A percentile compares a stretch with the other conserved stretches of the same genome.
Conservation (phyloP, 495 filamentous ascomycete species). For the Penicillium canariense region DNA sequence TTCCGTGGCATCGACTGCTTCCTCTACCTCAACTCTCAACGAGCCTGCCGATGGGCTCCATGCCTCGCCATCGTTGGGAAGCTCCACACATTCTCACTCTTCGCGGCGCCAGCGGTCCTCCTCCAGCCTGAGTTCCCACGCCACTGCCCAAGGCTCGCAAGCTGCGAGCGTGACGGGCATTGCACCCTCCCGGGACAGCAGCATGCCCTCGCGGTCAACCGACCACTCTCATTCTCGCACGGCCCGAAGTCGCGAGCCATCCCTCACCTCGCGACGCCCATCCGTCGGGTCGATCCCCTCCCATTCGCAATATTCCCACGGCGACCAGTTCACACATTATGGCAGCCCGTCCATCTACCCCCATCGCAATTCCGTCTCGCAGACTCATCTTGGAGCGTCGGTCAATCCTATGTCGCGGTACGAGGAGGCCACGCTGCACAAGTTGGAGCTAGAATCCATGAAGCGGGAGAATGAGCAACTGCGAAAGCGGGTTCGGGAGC, state of each 20-base stretch:
- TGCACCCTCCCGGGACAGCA: conserved; percentile 45
- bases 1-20: conserved; percentile 76
- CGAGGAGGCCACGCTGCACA: conserved; percentile 68
- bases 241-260: conserved; percentile 40
- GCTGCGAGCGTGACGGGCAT: conserved; percentile 47
- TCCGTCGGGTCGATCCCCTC: conserved; percentile 39
- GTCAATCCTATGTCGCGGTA: conserved; percentile 43
- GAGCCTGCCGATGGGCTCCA: conserved; percentile 47
- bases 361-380: conserved; percentile 33
- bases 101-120: conserved; percentile 65
- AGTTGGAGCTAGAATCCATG: conserved; percentile 67
- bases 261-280: conserved; percentile 43
- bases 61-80: conserved; percentile 47
- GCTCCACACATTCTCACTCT: conserved; percentile 52
- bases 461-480: conserved; percentile 80
- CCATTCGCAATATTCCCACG: conserved; percentile 30
- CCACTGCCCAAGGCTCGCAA: conserved; percentile 45
- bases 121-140: conserved; percentile 56
- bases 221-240: conserved; percentile 23
- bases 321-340: conserved; percentile 28
- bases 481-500: conserved; percentile 67
- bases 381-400: conserved; percentile 27
- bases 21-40: conserved; percentile 65
- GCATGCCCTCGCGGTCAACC: conserved; percentile 23
- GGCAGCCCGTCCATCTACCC: conserved; percentile 28